Percentiles rank a stretch among this genome's conserved stretches.
phyloP scores from a whole-genome alignment of 768 basidiomycete genomes.

The Hygrocybe punicea region DNA sequence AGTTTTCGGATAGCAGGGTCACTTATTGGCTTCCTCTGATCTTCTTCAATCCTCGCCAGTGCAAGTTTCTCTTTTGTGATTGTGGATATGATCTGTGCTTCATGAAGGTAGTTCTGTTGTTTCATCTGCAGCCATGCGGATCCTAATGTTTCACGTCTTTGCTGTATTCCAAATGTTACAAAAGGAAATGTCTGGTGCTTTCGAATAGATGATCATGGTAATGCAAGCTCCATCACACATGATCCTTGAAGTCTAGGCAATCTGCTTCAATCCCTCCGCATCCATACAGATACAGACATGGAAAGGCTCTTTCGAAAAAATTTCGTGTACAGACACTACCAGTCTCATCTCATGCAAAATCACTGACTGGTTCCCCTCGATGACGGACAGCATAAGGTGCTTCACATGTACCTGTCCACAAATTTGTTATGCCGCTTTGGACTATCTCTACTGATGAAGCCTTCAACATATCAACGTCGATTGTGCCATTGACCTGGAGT shows the following conservation, averaged over 20 bases:
- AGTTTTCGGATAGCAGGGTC: conserved; percentile 28
- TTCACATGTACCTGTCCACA: not conserved
- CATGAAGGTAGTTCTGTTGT: conserved; percentile 16
- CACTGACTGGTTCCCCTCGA: not conserved
- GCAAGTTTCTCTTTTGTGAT: conserved; percentile 30
- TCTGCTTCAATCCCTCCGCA: conserved; percentile 11
- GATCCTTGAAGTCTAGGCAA: conserved; percentile 15
- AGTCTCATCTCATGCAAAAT: conserved; percentile 4
- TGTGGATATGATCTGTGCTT: conserved; percentile 18
- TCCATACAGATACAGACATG: conserved; percentile 15
- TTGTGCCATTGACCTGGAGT: conserved; percentile 19
- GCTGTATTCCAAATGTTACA: conserved; percentile 25
- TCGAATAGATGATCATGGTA: conserved; percentile 28
- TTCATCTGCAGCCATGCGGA: conserved; percentile 35
- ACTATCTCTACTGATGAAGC: conserved; percentile 15
- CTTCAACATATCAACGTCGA: conserved; percentile 17
- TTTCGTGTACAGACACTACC: not conserved
- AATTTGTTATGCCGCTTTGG: not conserved
- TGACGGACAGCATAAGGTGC: conserved; percentile 14
- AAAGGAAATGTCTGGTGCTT: conserved; percentile 29
- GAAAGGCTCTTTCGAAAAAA: conserved; percentile 9
- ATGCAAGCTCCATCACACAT: conserved; percentile 22
- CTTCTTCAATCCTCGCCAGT: conserved; percentile 37
- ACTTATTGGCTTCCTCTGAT: conserved; percentile 9
- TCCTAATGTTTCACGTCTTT: conserved; percentile 21